Percentiles rank a stretch among this genome's conserved stretches.
These are phyloP conservation scores for Tetradesmus lagerheimii DNA, from an alignment of 139 green algal species.

Conservation along the genomic window DNA sequence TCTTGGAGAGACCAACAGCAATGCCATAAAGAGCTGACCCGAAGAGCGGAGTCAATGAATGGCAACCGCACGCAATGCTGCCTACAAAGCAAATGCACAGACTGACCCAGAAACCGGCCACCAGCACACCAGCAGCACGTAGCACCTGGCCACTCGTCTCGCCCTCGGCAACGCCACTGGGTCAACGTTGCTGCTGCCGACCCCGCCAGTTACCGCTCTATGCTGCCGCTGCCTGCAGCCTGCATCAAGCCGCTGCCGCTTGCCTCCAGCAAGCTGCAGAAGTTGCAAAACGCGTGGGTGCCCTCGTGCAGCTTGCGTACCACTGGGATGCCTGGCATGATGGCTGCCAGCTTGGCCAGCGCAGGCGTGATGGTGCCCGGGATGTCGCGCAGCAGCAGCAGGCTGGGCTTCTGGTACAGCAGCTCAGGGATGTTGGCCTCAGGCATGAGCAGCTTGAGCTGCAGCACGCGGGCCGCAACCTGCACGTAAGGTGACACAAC, in stretches of 20 bases:
- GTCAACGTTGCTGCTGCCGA: not conserved
- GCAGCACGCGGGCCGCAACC: conserved; percentile 1
- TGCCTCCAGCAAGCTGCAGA: conserved; percentile 37
- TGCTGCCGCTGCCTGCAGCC: not conserved
- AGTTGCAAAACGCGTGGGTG: conserved; percentile 41
- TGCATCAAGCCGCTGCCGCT: not conserved
- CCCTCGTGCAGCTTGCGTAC: conserved; percentile 40
- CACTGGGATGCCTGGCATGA: conserved; percentile 49
- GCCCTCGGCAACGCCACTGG: not conserved
- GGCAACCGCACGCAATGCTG: too few relatives aligned
- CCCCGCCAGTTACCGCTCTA: not conserved
- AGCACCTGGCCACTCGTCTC: not conserved
- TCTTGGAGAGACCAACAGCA: too few relatives aligned
- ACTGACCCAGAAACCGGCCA: too few relatives aligned
- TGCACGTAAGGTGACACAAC: not conserved
- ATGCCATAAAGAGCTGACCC: too few relatives aligned
- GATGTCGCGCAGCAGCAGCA: conserved; percentile 35
- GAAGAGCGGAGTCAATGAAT: too few relatives aligned
- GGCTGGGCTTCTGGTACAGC: conserved; percentile 48
- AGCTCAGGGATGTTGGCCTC: conserved; percentile 19
- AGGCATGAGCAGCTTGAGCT: conserved; percentile 46
- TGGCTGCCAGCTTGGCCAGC: conserved; percentile 1
- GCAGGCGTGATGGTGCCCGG: not conserved
- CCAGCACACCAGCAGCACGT: too few relatives aligned
- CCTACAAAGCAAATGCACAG: too few relatives aligned